Evolutionary conservation across 257 asterid species (phyloP), one percentile per base, ranked within the genome.

Genomic region (Salvia splendens): DNA sequence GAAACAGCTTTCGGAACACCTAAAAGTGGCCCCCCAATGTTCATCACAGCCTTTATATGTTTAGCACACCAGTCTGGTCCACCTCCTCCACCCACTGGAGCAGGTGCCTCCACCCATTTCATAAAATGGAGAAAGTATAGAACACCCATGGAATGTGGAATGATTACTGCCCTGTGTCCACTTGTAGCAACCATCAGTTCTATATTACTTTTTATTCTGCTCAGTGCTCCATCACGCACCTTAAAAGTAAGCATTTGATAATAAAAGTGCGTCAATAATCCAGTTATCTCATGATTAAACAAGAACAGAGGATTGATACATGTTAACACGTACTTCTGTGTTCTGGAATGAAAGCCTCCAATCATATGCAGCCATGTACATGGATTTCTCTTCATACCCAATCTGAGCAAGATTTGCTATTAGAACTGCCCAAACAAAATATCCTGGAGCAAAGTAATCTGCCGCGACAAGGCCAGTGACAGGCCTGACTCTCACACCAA

Each of bases 321-420:
- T 38, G 24, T 67, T 68, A 68, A 46, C 36, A 43, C 64, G 17
- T 74, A 86, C 98, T 95, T 92, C 98, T 3, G 97, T 92, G 82
- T 92, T 92, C 70, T 92, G 98, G 77, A 92, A 92, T 54, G 98
- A 85, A 52, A 92, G 89, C 73, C 98, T 86, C 98, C 98, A 92
- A 78, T 92, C 98, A 69, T 92, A 92, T 45, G 97, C 84, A 75
- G 98, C 98, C 98, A 92, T 92, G 74, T 87, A 87, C 98, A 92
- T 92, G 4, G 87, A 80, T 75, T 92, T 92, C 83, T 92, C 98
- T 78, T 92, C 98, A 61, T 89, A 92, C 42, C 98, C 98, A 57
- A 92, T 92, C 48, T 83, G 83, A 40, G 98, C 98, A 74, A 92
- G 84, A 70, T 82, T 92, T 58, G 91, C 91, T 5, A 92, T 92